Evolutionary conservation across 192 early-diverging fungal species (phyloP).

Genomic region (Rhizophagus sp.): DNA sequence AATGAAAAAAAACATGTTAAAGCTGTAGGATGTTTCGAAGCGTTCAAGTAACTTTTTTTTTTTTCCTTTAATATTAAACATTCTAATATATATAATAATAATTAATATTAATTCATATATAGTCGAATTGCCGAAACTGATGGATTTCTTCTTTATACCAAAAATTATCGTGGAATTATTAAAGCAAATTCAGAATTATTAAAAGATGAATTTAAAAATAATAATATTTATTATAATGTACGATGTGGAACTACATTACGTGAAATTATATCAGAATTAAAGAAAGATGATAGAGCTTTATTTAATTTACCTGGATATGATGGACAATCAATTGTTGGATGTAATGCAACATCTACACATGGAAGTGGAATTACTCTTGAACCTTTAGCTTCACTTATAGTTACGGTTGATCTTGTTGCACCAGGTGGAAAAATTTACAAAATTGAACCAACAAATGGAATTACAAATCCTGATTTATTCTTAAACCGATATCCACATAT

Average conservation of each 20-base stretch:
- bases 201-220: neutral
- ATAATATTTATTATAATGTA: slow-evolving; percentile 16
- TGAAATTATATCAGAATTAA: neutral
- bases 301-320: neutral
- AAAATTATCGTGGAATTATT: neutral
- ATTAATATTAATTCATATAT: neutral
- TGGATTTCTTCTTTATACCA: neutral
- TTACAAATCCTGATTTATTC: neutral
- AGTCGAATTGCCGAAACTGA: neutral
- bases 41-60: neutral
- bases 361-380: neutral
- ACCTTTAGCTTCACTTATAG: neutral
- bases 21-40: neutral
- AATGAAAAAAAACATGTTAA: slow-evolving; percentile 9
- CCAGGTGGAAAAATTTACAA: slow-evolving; percentile 11
- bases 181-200: neutral
- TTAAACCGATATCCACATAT: neutral
- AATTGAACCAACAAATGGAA: slow-evolving; percentile 14
- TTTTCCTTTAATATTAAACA: too few relatives aligned
- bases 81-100: neutral
- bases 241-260: slow-evolving; percentile 2
- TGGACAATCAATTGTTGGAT: slow-evolving; percentile 5
- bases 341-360: slow-evolving; percentile 10
- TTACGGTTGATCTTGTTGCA: neutral
- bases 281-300: slow-evolving; percentile 12